Percentiles rank a stretch among this genome's conserved stretches.
Evolutionary conservation across 75 land plant species (phyloP).

Genomic region (Isoetes taiwanensis): DNA sequence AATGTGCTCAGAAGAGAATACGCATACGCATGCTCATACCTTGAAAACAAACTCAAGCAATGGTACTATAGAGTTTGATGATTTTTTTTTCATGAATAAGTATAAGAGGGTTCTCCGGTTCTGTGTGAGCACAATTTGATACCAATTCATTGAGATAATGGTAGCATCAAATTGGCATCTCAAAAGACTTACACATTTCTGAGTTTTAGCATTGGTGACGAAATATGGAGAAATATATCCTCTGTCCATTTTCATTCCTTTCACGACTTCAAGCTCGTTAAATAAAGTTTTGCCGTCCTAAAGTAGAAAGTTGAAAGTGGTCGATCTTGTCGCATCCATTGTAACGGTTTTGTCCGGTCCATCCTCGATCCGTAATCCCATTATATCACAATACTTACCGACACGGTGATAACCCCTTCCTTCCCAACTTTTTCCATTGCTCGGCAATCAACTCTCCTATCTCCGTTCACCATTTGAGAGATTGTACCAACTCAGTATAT

Average conservation of each 20-base stretch:
- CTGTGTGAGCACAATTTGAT: slow-evolving; percentile 18
- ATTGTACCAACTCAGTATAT: slow-evolving; percentile 50
- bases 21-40: no score
- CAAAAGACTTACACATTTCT: slow-evolving; percentile 66
- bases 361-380: no score
- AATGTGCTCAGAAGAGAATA: no score
- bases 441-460: slow-evolving; percentile 76
- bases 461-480: slow-evolving; percentile 64
- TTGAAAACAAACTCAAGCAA: slow-evolving; percentile 54
- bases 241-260: slow-evolving; percentile 86
- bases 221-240: slow-evolving; percentile 81
- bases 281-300: slow-evolving; percentile 79
- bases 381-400: slow-evolving; percentile 35
- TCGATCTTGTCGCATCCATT: neutral
- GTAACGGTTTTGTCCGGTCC: no score
- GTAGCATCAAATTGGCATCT: neutral
- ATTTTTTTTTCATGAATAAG: slow-evolving; percentile 80
- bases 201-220: slow-evolving; percentile 50
- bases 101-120: slow-evolving; percentile 77
- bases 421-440: slow-evolving; percentile 95
- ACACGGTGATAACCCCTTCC: slow-evolving; percentile 81
- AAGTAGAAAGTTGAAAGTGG: neutral
- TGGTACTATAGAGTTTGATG: slow-evolving; percentile 49
- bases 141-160: neutral
- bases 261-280: slow-evolving; percentile 80